A percentile compares a stretch with the other conserved stretches of the same genome.
These are phyloP conservation scores for Bassia scoparia DNA, from an alignment of 148 eudicot species.

Conservation along the genomic window DNA sequence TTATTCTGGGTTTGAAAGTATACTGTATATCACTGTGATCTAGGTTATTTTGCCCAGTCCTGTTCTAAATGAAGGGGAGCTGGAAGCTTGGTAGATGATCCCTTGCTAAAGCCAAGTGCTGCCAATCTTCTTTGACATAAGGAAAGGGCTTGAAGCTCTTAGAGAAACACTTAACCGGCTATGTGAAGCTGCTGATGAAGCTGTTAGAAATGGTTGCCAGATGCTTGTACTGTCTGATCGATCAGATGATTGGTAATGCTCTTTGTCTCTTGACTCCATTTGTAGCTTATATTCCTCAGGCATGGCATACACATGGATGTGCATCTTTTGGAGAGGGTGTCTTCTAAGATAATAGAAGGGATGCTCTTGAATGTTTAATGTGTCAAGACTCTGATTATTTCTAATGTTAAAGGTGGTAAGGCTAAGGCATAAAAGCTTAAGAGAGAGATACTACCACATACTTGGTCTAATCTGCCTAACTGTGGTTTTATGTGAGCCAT, in stretches of 20 bases:
- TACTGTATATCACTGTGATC: constrained; percentile 12
- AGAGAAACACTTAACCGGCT: constrained; percentile 67
- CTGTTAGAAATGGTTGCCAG: constrained; percentile 96
- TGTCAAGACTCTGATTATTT: not conserved
- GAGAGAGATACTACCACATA: not conserved
- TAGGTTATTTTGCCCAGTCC: constrained; percentile 90
- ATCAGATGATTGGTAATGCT: constrained; percentile 79
- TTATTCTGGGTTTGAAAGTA: not conserved
- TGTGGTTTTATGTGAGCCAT: not conserved
- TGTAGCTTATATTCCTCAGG: not conserved
- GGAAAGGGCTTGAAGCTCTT: constrained; percentile 93
- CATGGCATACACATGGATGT: not conserved
- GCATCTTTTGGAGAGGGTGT: not conserved
- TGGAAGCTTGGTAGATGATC: constrained; percentile 75
- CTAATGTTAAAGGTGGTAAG: not conserved
- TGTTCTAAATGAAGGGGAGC: constrained; percentile 87
- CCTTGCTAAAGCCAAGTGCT: constrained; percentile 67
- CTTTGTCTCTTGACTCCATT: not conserved
- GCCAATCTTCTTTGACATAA: constrained; percentile 74
- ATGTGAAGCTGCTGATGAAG: constrained; percentile 99
- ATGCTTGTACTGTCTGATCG: constrained; percentile 93
- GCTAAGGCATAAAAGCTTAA: not conserved
- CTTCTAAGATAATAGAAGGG: not conserved
- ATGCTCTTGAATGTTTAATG: not conserved
- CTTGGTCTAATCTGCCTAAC: not conserved